phyloP scores from a whole-genome alignment of 129 eudicot species.

The Flaveria sonorensis region DNA sequence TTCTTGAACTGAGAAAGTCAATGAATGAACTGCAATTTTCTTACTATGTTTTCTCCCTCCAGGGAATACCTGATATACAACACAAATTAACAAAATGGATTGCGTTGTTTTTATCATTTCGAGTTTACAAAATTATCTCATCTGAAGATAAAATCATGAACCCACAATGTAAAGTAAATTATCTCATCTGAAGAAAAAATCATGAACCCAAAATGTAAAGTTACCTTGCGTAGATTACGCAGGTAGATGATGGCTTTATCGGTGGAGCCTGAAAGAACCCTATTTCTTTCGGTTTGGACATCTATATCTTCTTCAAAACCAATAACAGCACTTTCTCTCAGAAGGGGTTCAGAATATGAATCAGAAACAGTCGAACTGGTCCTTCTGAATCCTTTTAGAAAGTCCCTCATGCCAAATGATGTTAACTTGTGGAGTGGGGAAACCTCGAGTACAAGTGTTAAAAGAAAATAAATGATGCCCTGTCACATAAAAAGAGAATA shows the following conservation, averaged over 20 bases:
- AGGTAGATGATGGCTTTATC: slow-evolving; percentile 81
- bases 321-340: slow-evolving; percentile 45
- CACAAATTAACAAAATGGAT: slow-evolving; percentile 14
- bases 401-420: slow-evolving; percentile 35
- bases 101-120: neutral
- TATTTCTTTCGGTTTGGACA: slow-evolving; percentile 75
- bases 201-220: neutral
- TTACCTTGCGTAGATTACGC: slow-evolving; percentile 86
- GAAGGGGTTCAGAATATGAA: slow-evolving; percentile 70
- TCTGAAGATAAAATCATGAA: neutral
- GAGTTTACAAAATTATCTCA: slow-evolving; percentile 16
- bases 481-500: slow-evolving; percentile 36
- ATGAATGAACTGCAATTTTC: slow-evolving; percentile 83
- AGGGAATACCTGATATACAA: slow-evolving; percentile 70
- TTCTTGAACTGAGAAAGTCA: slow-evolving; percentile 97
- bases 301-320: slow-evolving; percentile 82
- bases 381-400: slow-evolving; percentile 44
- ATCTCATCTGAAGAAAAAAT: neutral
- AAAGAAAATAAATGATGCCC: slow-evolving; percentile 68
- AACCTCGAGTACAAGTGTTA: slow-evolving; percentile 82
- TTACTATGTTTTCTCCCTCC: slow-evolving; percentile 58
- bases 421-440: slow-evolving; percentile 57
- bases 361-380: slow-evolving; percentile 26
- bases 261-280: slow-evolving; percentile 81
- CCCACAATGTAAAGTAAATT: slow-evolving; percentile 16